Base-by-base conservation (phyloP, 495 filamentous ascomycete species). In the Podospora pseudopauciseta region DNA sequence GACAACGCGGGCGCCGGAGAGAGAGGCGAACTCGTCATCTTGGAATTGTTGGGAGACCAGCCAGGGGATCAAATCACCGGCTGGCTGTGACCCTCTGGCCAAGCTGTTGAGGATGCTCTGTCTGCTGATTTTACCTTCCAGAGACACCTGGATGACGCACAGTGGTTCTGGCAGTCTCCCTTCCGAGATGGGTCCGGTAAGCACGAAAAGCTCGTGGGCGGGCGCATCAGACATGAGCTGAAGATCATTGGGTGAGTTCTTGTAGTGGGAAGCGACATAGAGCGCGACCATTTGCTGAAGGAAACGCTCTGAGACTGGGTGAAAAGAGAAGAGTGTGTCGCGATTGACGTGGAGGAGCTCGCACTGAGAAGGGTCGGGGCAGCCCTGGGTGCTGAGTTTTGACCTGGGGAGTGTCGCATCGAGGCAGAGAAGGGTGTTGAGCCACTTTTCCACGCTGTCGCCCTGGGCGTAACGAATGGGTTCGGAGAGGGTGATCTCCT, bases 151-250 rank as follows among this genome's bases (percentile, higher is more conserved):
- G 64, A 99, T 90, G 2, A 98, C 95, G 70, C 92, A 96, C 13
- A 98, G 85, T 4, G 96, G 95, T 76, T 99, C 96, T 0, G 96
- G 96, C 4, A 99, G 80, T 59, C 91, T 88, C 44, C 90, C 86
- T 71, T 94, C 92, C 44, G 90, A 84, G 26, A 96, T 88, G 0
- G 95, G 94, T 5, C 94, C 91, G 4, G 96, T 92, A 49, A 99
- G 88, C 32, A 97, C 96, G 74, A 93, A 98, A 19, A 99, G 88
- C 78, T 98, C 93, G 75, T 99, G 96, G 0, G 95, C 94, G 13
- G 96, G 96, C 6, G 96, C 95, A 80, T 99, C 96, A 71, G 90
- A 94, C 91, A 99, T 95, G 44, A 99, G 87, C 76, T 98, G 96
- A 30, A 99, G 85, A 74, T 99, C 96, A 73, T 99, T 97, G 4